Conservation (phyloP, 2,329 filamentous ascomycete genomes). For the Monosporascus ibericus region DNA sequence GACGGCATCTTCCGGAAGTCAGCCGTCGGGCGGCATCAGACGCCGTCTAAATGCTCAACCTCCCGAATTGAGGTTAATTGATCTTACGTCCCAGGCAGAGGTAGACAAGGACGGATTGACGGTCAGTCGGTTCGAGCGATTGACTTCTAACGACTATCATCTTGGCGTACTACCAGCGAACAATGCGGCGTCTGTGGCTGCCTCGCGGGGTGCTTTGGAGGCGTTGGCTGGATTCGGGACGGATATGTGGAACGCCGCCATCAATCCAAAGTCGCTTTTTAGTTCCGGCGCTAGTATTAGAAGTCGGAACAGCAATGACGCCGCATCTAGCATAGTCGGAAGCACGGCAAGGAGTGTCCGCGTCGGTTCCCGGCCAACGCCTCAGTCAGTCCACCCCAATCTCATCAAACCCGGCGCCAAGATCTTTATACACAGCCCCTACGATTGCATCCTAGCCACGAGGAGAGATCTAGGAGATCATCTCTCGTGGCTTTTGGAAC, state of each 20-base stretch:
- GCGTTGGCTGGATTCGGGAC: conserved; percentile 64
- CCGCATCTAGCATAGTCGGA: conserved; percentile 41
- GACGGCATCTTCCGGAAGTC: conserved; percentile 44
- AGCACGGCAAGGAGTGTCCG: conserved; percentile 32
- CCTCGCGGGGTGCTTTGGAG: conserved; percentile 67
- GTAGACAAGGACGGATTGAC: conserved; percentile 81
- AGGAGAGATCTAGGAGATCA: conserved; percentile 84
- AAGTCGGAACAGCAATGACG: conserved; percentile 56
- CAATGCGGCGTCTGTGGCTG: conserved; percentile 56
- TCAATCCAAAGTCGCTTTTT: conserved; percentile 82
- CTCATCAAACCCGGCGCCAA: conserved; percentile 54
- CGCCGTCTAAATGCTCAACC: conserved; percentile 73
- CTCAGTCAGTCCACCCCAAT: conserved; percentile 43
- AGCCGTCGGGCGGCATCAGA: conserved; percentile 59
- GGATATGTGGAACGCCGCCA: conserved; percentile 85
- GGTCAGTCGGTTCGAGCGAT: conserved; percentile 77
- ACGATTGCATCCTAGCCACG: conserved; percentile 89
- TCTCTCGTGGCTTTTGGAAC: conserved; percentile 77
- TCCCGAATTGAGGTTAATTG: conserved; percentile 86
- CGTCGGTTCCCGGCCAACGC: conserved; percentile 15
- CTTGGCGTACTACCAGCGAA: conserved; percentile 74
- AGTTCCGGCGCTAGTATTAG: conserved; percentile 76
- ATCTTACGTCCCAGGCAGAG: conserved; percentile 79
- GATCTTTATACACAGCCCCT: conserved; percentile 93
- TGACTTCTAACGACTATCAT: conserved; percentile 89